Conservation (phyloP, 768 basidiomycete species). For the Lactarius indigo region DNA sequence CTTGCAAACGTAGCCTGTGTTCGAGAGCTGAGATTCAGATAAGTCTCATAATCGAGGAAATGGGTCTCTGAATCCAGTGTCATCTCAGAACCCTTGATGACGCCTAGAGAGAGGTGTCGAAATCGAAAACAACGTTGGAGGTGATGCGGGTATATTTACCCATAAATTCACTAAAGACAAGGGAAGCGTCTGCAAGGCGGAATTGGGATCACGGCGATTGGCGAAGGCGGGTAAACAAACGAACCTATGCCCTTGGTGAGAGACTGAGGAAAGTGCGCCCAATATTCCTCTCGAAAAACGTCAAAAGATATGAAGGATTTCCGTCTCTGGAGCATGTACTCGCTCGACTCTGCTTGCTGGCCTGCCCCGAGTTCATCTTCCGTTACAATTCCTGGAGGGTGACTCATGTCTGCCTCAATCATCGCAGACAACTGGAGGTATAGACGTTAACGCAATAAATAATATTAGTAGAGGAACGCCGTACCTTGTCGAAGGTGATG, state of each 20-base stretch:
- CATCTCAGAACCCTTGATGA: slow-evolving; percentile 64
- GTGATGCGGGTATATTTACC: slow-evolving; percentile 34
- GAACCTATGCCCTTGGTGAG: slow-evolving; percentile 58
- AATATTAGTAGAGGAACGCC: slow-evolving; percentile 17
- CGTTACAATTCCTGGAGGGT: not conserved
- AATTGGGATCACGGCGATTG: not conserved
- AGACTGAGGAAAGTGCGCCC: slow-evolving; percentile 56
- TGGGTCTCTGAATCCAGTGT: slow-evolving; percentile 32
- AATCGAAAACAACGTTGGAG: not conserved
- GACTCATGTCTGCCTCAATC: slow-evolving; percentile 45
- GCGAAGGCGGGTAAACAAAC: not conserved
- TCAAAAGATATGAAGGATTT: slow-evolving; percentile 40
- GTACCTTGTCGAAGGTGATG: slow-evolving; percentile 59
- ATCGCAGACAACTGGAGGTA: slow-evolving; percentile 43
- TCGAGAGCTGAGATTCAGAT: slow-evolving; percentile 43
- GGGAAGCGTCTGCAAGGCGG: slow-evolving; percentile 46
- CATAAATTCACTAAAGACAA: slow-evolving; percentile 65
- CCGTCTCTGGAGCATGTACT: slow-evolving; percentile 20
- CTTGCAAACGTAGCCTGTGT: slow-evolving; percentile 52
- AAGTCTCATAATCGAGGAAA: slow-evolving; percentile 19
- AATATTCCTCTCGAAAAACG: slow-evolving; percentile 49
- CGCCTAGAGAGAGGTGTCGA: slow-evolving; percentile 36
- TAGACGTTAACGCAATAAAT: not conserved
- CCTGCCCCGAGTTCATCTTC: not conserved
- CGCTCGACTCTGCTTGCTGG: slow-evolving; percentile 10